Evolutionary conservation across 371 early-diverging fungal species (phyloP), one percentile per base, ranked within the genome.

Genomic region (Saksenaea vasiformis): DNA sequence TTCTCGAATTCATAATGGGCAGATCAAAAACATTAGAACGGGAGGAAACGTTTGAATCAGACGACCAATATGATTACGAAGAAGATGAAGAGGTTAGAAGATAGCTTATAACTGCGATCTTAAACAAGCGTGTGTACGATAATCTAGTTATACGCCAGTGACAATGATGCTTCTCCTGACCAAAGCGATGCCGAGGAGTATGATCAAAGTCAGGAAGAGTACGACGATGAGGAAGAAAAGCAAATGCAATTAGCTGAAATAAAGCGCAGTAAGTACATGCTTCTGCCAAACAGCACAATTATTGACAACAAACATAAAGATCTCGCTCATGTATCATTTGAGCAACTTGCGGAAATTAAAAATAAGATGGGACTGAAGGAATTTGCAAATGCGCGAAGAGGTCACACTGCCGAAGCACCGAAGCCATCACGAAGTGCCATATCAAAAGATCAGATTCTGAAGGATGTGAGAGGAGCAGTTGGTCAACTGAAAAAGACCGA

Each of bases 261-360:
- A 27, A 81, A 78, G 44, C 68, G 81, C 76, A 77, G 81, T 78
- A 76, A 34, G 57, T 53, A 13, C 19, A 26, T 34, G 14, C 17
- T 28, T 58, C n/a, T 56, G 39, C 2, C 27, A 19, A 41, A 19
- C 13, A n/a, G 28, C 35, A 43, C 57, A n/a, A 15, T 41, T 15
- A 15, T 36, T 56, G 51, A 47, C 51, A 38, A 13, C 55, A 14
- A 19, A 36, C 24, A n/a, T 15, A n/a, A 38, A 84, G 87, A 84
- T 73, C 84, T 94, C 3, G 88, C 92, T 2, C 88, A 89, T 58
- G 88, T 93, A n/a, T 89, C 93, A 10, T 92, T 94, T 68, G 91
- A 87, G 66, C 86, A 92, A 59, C 73, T 92, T 44, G 83, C 92
- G 37, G 87, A 90, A 60, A 85, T 92, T 19, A 88, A 92, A 73